These are phyloP conservation scores for Zangia roseola DNA, from an alignment of 768 basidiomycete genomes.

Conservation along the genomic window DNA sequence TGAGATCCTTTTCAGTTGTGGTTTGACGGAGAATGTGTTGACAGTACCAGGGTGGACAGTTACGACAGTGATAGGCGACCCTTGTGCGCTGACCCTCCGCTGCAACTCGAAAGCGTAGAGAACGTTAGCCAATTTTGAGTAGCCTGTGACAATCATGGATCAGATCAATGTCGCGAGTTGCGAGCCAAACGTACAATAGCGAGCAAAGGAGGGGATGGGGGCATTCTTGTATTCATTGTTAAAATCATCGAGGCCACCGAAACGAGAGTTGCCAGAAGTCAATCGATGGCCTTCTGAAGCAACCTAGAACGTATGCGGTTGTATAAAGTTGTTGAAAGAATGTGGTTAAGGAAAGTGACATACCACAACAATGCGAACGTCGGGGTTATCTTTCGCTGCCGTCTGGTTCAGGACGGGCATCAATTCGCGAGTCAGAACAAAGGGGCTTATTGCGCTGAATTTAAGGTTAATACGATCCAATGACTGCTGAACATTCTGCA, in stretches of 20 bases:
- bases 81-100: slow-evolving; percentile 34
- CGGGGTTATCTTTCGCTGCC: slow-evolving; percentile 44
- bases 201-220: slow-evolving; percentile 13
- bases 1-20: slow-evolving; percentile 14
- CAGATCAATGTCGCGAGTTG: neutral
- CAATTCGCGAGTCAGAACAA: slow-evolving; percentile 53
- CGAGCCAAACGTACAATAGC: slow-evolving; percentile 33
- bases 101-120: slow-evolving; percentile 53
- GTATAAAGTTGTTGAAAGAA: no score
- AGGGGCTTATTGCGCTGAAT: slow-evolving; percentile 49
- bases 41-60: slow-evolving; percentile 32
- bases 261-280: slow-evolving; percentile 21
- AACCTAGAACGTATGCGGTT: slow-evolving; percentile 25
- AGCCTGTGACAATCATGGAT: slow-evolving; percentile 30
- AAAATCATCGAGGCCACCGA: slow-evolving; percentile 34
- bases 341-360: slow-evolving; percentile 10
- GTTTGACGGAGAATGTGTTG: slow-evolving; percentile 29
- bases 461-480: neutral
- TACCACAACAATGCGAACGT: slow-evolving; percentile 63
- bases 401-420: slow-evolving; percentile 53
- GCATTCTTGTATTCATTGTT: slow-evolving; percentile 35
- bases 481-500: neutral
- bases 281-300: slow-evolving; percentile 29
- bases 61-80: slow-evolving; percentile 28
- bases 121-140: slow-evolving; percentile 51